Evolutionary conservation across 345 rosid genomes (phyloP).

Genomic region (Linum lewisii): DNA sequence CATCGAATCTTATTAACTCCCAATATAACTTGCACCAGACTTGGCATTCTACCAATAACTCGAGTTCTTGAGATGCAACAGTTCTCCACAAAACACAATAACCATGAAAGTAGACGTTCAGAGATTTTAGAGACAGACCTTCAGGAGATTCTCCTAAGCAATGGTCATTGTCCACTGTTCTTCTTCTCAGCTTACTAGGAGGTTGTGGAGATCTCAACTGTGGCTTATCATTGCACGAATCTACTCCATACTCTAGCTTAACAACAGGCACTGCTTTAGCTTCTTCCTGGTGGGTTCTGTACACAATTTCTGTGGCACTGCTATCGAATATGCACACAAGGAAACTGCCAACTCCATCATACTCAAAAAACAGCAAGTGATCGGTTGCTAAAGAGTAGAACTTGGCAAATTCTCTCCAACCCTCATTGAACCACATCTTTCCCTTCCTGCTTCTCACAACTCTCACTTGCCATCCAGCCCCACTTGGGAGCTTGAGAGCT

Average conservation of each 20-base stretch:
- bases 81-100: too few relatives aligned
- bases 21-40: too few relatives aligned
- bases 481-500: slow-evolving; percentile 6
- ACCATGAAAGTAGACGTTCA: too few relatives aligned
- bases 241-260: not conserved
- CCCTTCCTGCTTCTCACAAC: not conserved
- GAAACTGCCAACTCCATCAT: not conserved
- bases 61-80: too few relatives aligned
- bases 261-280: not conserved
- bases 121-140: not conserved
- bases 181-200: not conserved
- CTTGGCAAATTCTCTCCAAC: slow-evolving; percentile 13
- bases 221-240: not conserved
- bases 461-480: slow-evolving; percentile 4
- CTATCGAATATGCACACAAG: slow-evolving; percentile 9
- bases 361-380: slow-evolving; percentile 6
- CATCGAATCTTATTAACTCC: too few relatives aligned
- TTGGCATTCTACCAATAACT: too few relatives aligned
- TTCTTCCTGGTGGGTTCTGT: not conserved
- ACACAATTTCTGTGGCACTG: slow-evolving; percentile 10
- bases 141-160: too few relatives aligned
- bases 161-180: not conserved
- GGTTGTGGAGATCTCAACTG: not conserved
- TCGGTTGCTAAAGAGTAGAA: slow-evolving; percentile 2
- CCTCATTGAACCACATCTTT: slow-evolving; percentile 5